A percentile compares a stretch with the other conserved stretches of the same genome.
Conservation (phyloP, 2,329 filamentous ascomycete genomes). For the Scytalidium lignicola region DNA sequence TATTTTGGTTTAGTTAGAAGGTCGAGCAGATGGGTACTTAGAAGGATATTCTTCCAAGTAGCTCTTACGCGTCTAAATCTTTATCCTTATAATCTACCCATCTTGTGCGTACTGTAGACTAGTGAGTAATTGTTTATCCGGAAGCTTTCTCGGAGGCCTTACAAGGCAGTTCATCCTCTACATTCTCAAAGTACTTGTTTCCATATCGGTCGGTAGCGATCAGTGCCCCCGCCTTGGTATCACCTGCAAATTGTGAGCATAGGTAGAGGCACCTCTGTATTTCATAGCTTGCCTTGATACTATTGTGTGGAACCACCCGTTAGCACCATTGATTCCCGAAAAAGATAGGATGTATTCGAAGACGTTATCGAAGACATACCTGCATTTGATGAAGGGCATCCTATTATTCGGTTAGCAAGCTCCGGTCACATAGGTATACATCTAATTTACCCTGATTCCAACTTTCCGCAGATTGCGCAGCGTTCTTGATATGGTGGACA, state of each 20-base stretch:
- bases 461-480: slow-evolving; percentile 81
- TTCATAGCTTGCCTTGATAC: slow-evolving; percentile 3
- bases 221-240: slow-evolving; percentile 89
- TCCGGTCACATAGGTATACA: background rate
- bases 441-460: slow-evolving; percentile 69
- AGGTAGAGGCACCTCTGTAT: background rate
- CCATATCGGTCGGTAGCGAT: slow-evolving; percentile 84
- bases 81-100: slow-evolving; percentile 96
- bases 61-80: slow-evolving; percentile 69
- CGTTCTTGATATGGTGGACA: slow-evolving; percentile 90
- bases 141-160: slow-evolving; percentile 31
- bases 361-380: slow-evolving; percentile 52
- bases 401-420: slow-evolving; percentile 45
- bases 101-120: slow-evolving; percentile 71
- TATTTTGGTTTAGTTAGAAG: slow-evolving; percentile 25
- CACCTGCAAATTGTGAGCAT: slow-evolving; percentile 53
- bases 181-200: slow-evolving; percentile 98
- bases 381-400: slow-evolving; percentile 90
- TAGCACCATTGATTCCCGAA: background rate
- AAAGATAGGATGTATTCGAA: slow-evolving; percentile 15
- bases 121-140: slow-evolving; percentile 6
- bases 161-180: slow-evolving; percentile 84
- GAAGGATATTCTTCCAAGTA: background rate
- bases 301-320: slow-evolving; percentile 9
- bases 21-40: background rate